Conservation (phyloP, 176 grass and related monocot species). For the Dactylis glomerata region DNA sequence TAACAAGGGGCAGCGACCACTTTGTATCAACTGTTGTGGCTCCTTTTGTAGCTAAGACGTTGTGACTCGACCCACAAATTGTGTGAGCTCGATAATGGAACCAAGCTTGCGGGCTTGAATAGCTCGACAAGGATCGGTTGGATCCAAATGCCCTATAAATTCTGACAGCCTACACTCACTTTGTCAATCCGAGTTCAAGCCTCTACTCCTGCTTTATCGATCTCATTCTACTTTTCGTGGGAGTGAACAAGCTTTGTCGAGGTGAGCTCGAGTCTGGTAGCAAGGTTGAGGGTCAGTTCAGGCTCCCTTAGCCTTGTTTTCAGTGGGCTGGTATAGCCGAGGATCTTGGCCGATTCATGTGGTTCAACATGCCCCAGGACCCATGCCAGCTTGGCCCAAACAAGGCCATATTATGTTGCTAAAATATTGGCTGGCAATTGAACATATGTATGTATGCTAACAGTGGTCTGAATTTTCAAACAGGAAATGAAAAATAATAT, state of each 20-base stretch:
- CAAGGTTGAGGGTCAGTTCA: neutral
- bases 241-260: neutral
- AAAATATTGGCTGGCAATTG: neutral
- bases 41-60: neutral
- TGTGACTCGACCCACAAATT: no score
- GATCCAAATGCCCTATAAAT: neutral
- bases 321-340: constrained; percentile 46
- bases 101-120: neutral
- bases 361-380: neutral
- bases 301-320: neutral
- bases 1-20: neutral
- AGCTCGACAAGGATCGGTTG: neutral
- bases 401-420: neutral
- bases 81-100: neutral
- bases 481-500: no score
- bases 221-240: neutral
- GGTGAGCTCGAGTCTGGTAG: neutral
- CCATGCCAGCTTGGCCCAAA: neutral
- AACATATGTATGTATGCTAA: no score
- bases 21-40: neutral
- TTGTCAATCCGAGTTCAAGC: neutral
- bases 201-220: neutral
- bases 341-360: neutral
- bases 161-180: neutral
- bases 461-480: no score